Conservation (phyloP, 352 stramenopile genomes). For the Phytophthora macrochlamydospora region DNA sequence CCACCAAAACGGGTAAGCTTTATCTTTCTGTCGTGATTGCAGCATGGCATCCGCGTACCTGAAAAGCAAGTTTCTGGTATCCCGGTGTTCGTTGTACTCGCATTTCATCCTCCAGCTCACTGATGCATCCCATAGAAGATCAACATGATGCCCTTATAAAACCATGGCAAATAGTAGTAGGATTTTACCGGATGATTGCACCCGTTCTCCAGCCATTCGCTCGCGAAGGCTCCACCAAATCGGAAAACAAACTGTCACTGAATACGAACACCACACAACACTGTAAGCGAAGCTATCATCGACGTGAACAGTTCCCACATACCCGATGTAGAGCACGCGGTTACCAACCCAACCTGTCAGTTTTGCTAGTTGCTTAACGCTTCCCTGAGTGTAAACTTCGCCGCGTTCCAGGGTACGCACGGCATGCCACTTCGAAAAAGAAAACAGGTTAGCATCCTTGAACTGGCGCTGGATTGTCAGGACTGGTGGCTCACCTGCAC, state of each 20-base stretch:
- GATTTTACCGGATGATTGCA: slow-evolving; percentile 86
- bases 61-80: slow-evolving; percentile 71
- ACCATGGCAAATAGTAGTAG: not conserved
- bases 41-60: slow-evolving; percentile 23
- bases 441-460: not conserved
- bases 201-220: slow-evolving; percentile 94
- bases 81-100: slow-evolving; percentile 56
- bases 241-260: slow-evolving; percentile 93
- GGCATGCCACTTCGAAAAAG: slow-evolving; percentile 54
- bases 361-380: slow-evolving; percentile 61
- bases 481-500: slow-evolving; percentile 42
- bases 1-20: no score
- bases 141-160: not conserved
- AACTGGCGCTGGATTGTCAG: not conserved
- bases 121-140: slow-evolving; percentile 13
- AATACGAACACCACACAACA: not conserved
- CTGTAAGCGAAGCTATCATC: not conserved
- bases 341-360: slow-evolving; percentile 70
- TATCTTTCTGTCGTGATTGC: no score
- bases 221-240: slow-evolving; percentile 93
- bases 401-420: slow-evolving; percentile 63
- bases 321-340: slow-evolving; percentile 94
- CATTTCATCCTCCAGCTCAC: slow-evolving; percentile 90
- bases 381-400: slow-evolving; percentile 86
- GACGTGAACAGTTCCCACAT: not conserved